Evolutionary conservation across 305 asterid species (phyloP), one percentile per base, ranked within the genome.

Genomic region (Vinca major): DNA sequence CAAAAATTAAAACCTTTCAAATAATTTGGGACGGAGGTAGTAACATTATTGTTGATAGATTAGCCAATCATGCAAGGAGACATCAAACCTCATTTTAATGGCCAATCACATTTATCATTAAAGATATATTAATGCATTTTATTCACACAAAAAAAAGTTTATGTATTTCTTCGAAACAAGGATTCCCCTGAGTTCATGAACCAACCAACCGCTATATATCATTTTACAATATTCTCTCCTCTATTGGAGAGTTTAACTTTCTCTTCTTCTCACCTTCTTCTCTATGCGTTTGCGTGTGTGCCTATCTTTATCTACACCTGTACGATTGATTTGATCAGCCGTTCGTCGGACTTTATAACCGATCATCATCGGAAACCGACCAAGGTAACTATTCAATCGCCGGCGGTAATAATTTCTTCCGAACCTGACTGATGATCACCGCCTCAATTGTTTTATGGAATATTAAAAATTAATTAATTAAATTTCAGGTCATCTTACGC

Each of bases 261-360:
- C 57, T 44, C 6, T 44, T 50, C 74, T 68, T 60, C 48, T 10
- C 17, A 26, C 33, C 33, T 26, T 26, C 44, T 40, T 58, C 54
- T 36, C 11, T 51, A 14, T 40, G 43, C 64, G 64, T 21, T 67
- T 73, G 68, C 77, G 73, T 67, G 77, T 68, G 77, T 69, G 51
- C 65, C 68, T 49, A 4, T 60, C 55, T 50, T 52, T 67, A 62
- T 67, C 67, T 73, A 14, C 37, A 60, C 68, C 65, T 10, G 53
- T 17, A 39, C 63, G 77, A 53, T 73, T 51, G 68, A 66, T 67
- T 26, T 26, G 33, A 26, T 26, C 33, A 1, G 33, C 33, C 72
- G 57, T 14, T 40, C 72, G 11, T 17, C 74, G 63, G 48, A 26
- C 36, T 44, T 13, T 41, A 41, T 4, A 26, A 26, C 69, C 66